Evolutionary conservation across 495 filamentous ascomycete species (phyloP).

Genomic region (Neurospora sp.): DNA sequence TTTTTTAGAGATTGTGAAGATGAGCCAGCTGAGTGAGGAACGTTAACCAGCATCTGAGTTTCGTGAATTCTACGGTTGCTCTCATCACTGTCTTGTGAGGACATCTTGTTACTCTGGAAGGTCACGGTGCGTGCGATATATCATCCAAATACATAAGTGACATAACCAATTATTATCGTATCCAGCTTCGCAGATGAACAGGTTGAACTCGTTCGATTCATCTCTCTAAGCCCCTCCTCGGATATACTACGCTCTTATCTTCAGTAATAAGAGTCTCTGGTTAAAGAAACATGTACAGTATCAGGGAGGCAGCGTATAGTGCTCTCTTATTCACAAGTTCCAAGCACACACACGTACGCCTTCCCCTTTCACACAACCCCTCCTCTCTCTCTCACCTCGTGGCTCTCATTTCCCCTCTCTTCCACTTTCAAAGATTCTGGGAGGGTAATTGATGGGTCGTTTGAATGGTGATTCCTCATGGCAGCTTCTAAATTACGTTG

Average conservation of each 20-base stretch:
- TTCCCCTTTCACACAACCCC: not conserved
- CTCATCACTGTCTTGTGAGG: not conserved
- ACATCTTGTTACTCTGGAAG: not conserved
- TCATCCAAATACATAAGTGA: not conserved
- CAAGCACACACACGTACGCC: not conserved
- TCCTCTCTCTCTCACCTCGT: not conserved
- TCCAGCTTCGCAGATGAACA: not conserved
- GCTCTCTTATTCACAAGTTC: not conserved
- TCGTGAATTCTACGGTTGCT: not conserved
- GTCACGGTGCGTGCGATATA: not conserved
- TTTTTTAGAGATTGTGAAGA: not conserved
- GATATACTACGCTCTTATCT: not conserved
- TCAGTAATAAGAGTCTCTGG: not conserved
- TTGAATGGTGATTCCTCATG: not conserved
- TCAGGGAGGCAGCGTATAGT: not conserved
- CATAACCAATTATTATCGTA: not conserved
- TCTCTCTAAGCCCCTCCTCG: not conserved
- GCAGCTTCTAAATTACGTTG: not conserved
- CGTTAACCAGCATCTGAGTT: not conserved
- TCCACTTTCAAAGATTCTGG: not conserved
- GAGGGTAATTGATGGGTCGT: not conserved
- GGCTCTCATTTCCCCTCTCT: not conserved
- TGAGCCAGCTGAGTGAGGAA: not conserved
- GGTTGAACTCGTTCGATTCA: not conserved
- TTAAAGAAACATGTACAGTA: not conserved